Base-by-base conservation (phyloP, 495 filamentous ascomycete genomes). In the Lepidopterella palustris region DNA sequence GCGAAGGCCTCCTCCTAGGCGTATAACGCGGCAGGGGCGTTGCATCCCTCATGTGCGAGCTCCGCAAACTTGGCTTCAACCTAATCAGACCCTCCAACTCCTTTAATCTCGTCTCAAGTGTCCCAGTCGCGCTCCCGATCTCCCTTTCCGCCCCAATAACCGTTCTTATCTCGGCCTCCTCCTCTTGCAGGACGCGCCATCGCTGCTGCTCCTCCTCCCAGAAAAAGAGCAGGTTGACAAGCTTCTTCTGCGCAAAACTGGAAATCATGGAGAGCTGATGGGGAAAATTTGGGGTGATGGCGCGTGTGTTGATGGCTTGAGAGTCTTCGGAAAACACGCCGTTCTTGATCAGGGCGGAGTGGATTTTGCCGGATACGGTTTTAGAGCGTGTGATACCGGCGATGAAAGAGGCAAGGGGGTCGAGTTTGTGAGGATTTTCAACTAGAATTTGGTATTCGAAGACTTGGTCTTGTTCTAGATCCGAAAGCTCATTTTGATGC, bases 141-240 rank as follows among this genome's bases (percentile, higher is more conserved):
- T 47, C 13, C 51, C 26, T 55, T 18, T 50, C 52, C 27, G 24
- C 59, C 10, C 50, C 52, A 32, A 61, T 50, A 1, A 61, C 59
- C 5, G 18, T 56, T 26, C 11, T 21, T 3, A 24, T 24, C 29
- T 52, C 29, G 57, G 70, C 58, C 50, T 71, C 69, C 32, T 52
- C 45, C 57, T 71, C 62, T 31, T 71, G 69, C n/a, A 73, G 59
- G 53, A 70, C 23, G 24, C 57, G 63, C 64, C 63, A 68, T 27
- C 70, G 47, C 55, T 59, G 61, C 54, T 64, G 66, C 54, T 73
- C 70, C 48, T 73, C 70, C 56, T 73, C 70, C 70, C 70, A 73
- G 42, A 71, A 71, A 58, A 73, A 71, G 35, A 73, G 45, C 60
- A 73, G 20, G 10, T 63, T 63, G 13, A 73, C 59, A 20, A 73